Evolutionary conservation across 169 alveolate genomes (phyloP).

Genomic region (Plasmodium malariae): DNA sequence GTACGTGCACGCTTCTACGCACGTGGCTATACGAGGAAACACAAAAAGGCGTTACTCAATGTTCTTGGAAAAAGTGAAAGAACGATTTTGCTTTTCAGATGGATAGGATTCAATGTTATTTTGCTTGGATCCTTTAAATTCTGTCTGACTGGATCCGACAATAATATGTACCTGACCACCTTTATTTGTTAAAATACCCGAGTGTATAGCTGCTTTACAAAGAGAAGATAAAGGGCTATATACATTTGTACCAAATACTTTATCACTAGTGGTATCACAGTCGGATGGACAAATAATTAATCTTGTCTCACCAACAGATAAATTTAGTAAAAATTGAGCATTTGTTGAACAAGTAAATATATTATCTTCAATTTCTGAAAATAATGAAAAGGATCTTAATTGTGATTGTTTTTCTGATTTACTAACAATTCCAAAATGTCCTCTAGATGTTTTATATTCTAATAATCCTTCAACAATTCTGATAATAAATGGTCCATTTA

Average conservation of each 20-base stretch:
- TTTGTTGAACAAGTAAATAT: constrained; percentile 82
- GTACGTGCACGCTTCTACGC: neutral
- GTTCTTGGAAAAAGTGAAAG: constrained; percentile 32
- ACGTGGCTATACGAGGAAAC: neutral
- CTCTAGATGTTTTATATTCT: constrained; percentile 82
- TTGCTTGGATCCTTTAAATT: constrained; percentile 59
- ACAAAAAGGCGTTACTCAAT: neutral
- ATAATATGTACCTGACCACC: constrained; percentile 82
- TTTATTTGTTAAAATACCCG: constrained; percentile 83
- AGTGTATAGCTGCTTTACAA: constrained; percentile 92
- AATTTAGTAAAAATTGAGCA: constrained; percentile 82
- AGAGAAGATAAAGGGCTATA: constrained; percentile 91
- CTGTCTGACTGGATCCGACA: constrained; percentile 23
- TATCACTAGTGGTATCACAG: constrained; percentile 82
- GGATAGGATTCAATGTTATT: constrained; percentile 35
- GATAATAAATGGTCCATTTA: constrained; percentile 27
- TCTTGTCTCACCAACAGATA: constrained; percentile 84
- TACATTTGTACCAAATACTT: constrained; percentile 83
- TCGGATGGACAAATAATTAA: constrained; percentile 89
- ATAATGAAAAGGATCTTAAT: constrained; percentile 87
- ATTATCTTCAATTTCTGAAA: constrained; percentile 81
- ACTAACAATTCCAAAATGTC: constrained; percentile 82
- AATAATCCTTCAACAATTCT: constrained; percentile 81
- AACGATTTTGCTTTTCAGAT: neutral
- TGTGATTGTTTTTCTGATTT: constrained; percentile 79